These are phyloP conservation scores for Aspergillus haitiensis DNA, from an alignment of 495 filamentous ascomycete species.

Conservation along the genomic window DNA sequence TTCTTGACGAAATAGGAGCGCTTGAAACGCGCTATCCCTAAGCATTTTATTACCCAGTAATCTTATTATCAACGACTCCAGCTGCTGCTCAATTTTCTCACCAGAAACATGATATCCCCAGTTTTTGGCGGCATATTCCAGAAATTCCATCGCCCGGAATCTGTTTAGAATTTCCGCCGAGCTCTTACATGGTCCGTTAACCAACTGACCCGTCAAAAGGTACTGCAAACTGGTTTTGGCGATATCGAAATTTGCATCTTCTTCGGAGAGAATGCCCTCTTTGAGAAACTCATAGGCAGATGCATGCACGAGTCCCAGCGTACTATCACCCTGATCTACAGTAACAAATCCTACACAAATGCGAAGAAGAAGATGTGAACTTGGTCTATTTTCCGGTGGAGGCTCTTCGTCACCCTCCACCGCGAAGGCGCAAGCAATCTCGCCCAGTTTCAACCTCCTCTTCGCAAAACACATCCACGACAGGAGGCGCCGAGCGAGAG, in stretches of 20 bases:
- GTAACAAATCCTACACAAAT: constrained; percentile 27
- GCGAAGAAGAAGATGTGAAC: constrained; percentile 15
- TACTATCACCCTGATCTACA: constrained; percentile 8
- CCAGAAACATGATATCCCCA: constrained; percentile 4
- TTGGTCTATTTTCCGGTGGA: constrained; percentile 7
- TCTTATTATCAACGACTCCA: not conserved
- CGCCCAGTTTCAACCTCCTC: constrained; percentile 4
- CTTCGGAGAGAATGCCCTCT: not conserved
- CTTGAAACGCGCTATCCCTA: constrained; percentile 5
- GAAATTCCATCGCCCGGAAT: not conserved
- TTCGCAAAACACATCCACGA: constrained; percentile 17
- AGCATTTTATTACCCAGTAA: not conserved
- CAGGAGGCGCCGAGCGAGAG: constrained; percentile 15
- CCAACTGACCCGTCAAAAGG: not conserved
- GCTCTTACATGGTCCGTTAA: not conserved
- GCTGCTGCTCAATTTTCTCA: not conserved
- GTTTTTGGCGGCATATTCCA: constrained; percentile 7
- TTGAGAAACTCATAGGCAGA: constrained; percentile 17
- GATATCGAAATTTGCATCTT: not conserved
- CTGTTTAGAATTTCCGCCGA: not conserved
- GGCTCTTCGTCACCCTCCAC: constrained; percentile 15
- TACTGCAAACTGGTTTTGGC: constrained; percentile 4
- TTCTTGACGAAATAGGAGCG: constrained; percentile 6
- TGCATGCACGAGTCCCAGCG: constrained; percentile 18
- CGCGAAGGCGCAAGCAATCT: constrained; percentile 15